phyloP scores from a whole-genome alignment of 345 rosid species.

The Citrus trifoliata region DNA sequence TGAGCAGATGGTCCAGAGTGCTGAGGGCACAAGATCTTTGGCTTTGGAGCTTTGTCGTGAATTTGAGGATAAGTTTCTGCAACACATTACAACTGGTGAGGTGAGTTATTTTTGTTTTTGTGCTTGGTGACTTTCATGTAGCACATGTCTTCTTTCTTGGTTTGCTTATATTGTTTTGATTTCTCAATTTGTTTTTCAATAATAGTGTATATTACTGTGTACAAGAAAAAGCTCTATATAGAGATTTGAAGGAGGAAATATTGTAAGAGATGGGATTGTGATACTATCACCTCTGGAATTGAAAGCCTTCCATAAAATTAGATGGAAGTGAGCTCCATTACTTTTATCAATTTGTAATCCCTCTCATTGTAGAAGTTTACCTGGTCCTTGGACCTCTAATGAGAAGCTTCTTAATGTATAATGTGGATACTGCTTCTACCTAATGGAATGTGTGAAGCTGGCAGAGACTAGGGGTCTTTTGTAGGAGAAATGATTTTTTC shows the following conservation, averaged over 20 bases:
- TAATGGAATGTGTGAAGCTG: neutral
- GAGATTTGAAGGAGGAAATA: neutral
- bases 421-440: neutral
- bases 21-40: slow-evolving; percentile 90
- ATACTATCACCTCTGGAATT: neutral
- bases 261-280: neutral
- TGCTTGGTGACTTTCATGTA: neutral
- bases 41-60: slow-evolving; percentile 98
- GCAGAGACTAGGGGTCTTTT: too few relatives aligned
- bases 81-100: slow-evolving; percentile 81
- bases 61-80: slow-evolving; percentile 92
- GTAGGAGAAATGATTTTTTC: neutral
- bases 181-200: neutral
- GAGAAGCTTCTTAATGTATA: neutral
- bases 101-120: slow-evolving; percentile 42
- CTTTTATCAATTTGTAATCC: neutral
- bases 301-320: neutral
- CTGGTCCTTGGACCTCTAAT: neutral
- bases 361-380: neutral
- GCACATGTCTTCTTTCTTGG: neutral
- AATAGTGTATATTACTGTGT: neutral
- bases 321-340: neutral
- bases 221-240: neutral
- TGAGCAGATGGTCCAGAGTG: slow-evolving; percentile 79
- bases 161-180: neutral